Percentiles rank a stretch among this genome's conserved stretches.
Evolutionary conservation across 257 asterid genomes (phyloP).

Genomic region (Cordia subcordata): DNA sequence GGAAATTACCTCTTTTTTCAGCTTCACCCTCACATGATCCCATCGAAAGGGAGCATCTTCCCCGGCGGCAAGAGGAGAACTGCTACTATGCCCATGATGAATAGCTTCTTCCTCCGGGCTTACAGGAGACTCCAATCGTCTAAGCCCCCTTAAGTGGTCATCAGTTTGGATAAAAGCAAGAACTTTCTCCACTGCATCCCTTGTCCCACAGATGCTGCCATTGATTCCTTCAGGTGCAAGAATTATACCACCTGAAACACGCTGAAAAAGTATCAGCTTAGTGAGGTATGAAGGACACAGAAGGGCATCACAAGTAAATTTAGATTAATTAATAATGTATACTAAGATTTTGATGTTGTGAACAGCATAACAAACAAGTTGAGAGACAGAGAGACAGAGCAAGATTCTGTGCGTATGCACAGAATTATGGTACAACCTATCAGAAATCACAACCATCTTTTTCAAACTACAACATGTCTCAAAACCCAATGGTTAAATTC

Average conservation of each 20-base stretch:
- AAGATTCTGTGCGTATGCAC: too few relatives aligned
- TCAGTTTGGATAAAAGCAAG: constrained; percentile 69
- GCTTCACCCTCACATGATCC: constrained; percentile 97
- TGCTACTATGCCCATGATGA: constrained; percentile 80
- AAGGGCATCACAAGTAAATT: background rate
- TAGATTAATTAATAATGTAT: background rate
- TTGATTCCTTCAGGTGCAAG: constrained; percentile 99
- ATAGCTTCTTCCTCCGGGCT: constrained; percentile 97
- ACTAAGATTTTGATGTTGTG: too few relatives aligned
- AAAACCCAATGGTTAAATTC: too few relatives aligned
- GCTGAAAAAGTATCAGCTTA: constrained; percentile 76
- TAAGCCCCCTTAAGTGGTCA: constrained; percentile 66
- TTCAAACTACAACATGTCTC: too few relatives aligned
- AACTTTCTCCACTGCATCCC: constrained; percentile 64
- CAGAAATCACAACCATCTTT: too few relatives aligned
- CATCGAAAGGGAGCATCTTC: constrained; percentile 98
- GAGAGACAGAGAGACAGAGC: too few relatives aligned
- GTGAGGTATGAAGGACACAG: constrained; percentile 38
- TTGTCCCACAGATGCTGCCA: constrained; percentile 87
- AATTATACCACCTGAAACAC: constrained; percentile 96
- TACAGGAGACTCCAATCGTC: constrained; percentile 85
- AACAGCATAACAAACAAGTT: too few relatives aligned
- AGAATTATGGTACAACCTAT: too few relatives aligned
- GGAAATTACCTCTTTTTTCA: constrained; percentile 81
- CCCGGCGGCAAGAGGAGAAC: constrained; percentile 96